Evolutionary conservation across 805 yeast genomes (phyloP), one percentile per base, ranked within the genome.

Genomic region (Hanseniaspora thailandica): DNA sequence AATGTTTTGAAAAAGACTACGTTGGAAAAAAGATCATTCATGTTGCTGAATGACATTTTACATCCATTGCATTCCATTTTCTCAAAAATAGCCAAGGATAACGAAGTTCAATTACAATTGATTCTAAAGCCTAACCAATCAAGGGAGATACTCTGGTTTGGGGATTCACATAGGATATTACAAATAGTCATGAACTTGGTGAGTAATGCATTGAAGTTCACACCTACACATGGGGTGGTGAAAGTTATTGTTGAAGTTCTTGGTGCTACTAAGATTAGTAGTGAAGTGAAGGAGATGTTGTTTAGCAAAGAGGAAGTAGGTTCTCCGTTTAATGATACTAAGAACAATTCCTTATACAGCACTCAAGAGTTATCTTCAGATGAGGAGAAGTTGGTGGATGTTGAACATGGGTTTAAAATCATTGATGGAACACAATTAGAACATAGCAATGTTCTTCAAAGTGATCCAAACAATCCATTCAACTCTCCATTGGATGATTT

Each of bases 121-220:
- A 65, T 72, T 0, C 64, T 88, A 15, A 73, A 69, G 35, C 95
- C 96, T 5, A 76, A 77, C 57, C 66, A 69, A 13, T 67, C 77
- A 48, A 72, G 84, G 55, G 76, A 76, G 57, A 76, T 84, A 73
- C 76, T 86, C 2, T 68, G 90, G 7, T 79, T 74, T 67, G 97
- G 96, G 2, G 98, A 90, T 66, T 80, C 93, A 8, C 88, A 87
- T 66, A 73, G 97, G 63, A 85, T 93, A 40, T 78, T 86, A 54
- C 98, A 90, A 66, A 83, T 93, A 47, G 81, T 90, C 6, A 88
- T 90, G 89, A 93, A 93, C 62, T 71, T 93, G 53, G 93, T 90
- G 9, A 83, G 94, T 17, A 90, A 93, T 67, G 81, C 95, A 0
- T 71, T 93, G 60, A 93, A 93, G 65, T 93, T 93, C 61, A 89